Evolutionary conservation across 164 flowering plant genomes (phyloP).

Genomic region (Litsea cubeba): DNA sequence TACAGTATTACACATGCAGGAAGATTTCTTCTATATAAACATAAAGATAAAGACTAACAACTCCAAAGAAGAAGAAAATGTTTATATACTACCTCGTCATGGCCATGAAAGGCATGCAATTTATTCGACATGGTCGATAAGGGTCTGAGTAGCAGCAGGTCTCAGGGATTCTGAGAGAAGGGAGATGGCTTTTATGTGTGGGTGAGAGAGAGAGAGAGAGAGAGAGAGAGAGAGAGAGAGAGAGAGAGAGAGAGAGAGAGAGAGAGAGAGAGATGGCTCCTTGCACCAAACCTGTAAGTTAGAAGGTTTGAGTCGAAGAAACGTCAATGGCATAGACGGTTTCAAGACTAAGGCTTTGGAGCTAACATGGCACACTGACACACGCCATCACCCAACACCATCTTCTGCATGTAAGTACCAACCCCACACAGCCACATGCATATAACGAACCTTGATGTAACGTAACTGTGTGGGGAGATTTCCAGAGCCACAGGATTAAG

Average conservation of each 20-base stretch:
- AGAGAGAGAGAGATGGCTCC: neutral
- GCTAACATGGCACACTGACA: neutral
- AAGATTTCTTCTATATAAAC: neutral
- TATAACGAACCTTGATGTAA: neutral
- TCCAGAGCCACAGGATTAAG: too few species aligned
- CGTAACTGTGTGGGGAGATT: too few species aligned
- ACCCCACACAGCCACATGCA: neutral
- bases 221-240: too few species aligned
- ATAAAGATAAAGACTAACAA: neutral
- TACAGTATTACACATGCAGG: neutral
- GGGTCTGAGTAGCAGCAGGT: conserved; percentile 3
- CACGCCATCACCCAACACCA: too few species aligned
- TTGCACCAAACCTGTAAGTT: conserved; percentile 63
- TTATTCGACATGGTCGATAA: conserved; percentile 31
- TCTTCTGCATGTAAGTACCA: neutral
- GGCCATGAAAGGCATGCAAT: conserved; percentile 15
- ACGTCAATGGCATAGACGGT: conserved; percentile 32
- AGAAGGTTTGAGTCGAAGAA: conserved; percentile 84
- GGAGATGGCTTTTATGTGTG: conserved; percentile 9
- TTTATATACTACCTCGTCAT: neutral
- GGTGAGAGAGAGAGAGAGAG: conserved; percentile 1
- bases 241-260: too few species aligned
- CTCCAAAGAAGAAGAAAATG: neutral
- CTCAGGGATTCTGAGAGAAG: conserved; percentile 3
- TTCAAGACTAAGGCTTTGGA: neutral